Evolutionary conservation across 2,329 filamentous ascomycete genomes (phyloP).

Genomic region (Lasiodiplodia hormozganensis): DNA sequence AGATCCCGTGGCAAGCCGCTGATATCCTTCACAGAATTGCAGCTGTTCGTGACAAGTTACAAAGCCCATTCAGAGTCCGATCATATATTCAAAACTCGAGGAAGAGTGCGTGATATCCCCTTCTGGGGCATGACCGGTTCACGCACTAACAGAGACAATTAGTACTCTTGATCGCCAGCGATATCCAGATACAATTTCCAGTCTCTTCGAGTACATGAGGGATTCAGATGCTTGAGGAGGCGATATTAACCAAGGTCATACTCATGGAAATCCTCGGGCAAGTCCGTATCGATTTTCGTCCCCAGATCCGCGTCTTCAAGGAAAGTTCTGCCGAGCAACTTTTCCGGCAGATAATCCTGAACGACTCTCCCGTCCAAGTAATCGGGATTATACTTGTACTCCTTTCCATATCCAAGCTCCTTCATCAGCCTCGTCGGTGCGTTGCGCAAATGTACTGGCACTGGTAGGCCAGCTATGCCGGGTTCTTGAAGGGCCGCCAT

Average conservation of each 20-base stretch:
- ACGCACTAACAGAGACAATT: background rate
- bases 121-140: background rate
- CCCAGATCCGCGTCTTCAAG: slow-evolving; percentile 83
- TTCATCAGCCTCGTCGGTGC: slow-evolving; percentile 93
- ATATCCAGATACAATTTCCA: too few species aligned
- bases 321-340: slow-evolving; percentile 73
- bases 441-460: slow-evolving; percentile 88
- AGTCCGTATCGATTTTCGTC: slow-evolving; percentile 74
- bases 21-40: background rate
- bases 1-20: background rate
- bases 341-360: slow-evolving; percentile 90
- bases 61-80: background rate
- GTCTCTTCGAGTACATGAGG: background rate
- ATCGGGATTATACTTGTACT: slow-evolving; percentile 97
- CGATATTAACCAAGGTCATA: slow-evolving; percentile 22
- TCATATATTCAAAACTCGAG: background rate
- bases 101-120: background rate
- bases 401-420: slow-evolving; percentile 85
- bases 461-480: slow-evolving; percentile 78
- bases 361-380: slow-evolving; percentile 80
- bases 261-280: slow-evolving; percentile 44
- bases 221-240: background rate
- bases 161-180: background rate
- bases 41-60: background rate
- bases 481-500: slow-evolving; percentile 79